Conservation (phyloP, 176 grass and related monocot genomes). For the Avena atlantica region DNA sequence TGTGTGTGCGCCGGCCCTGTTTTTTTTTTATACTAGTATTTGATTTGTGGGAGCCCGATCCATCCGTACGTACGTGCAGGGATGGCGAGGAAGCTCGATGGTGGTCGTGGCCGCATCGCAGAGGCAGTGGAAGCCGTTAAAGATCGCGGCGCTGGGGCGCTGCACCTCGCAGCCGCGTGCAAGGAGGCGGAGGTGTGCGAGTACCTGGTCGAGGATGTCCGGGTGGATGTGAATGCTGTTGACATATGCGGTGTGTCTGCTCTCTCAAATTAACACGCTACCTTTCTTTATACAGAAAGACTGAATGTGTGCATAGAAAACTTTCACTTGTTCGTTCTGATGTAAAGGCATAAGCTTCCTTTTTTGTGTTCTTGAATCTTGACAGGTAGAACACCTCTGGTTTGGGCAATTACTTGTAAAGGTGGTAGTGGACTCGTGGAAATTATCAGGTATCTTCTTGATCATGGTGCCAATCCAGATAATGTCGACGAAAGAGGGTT, state of each 20-base stretch:
- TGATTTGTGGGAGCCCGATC: neutral
- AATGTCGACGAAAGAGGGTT: neutral
- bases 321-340: neutral
- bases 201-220: neutral
- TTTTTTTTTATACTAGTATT: neutral
- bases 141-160: neutral
- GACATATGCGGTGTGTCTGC: neutral
- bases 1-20: neutral
- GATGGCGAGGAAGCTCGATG: neutral
- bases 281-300: neutral
- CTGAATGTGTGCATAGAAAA: neutral
- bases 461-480: neutral
- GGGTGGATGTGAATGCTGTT: neutral
- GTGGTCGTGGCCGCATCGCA: neutral
- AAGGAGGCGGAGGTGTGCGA: neutral
- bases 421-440: neutral
- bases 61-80: neutral
- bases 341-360: neutral
- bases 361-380: neutral
- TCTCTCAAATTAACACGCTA: neutral
- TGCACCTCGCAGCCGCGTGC: neutral
- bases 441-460: neutral
- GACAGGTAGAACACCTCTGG: neutral
- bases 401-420: neutral
- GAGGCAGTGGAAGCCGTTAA: neutral